Evolutionary conservation across 148 eudicot species (phyloP), one percentile per base, ranked within the genome.

Genomic region (Suaeda aralocaspica): DNA sequence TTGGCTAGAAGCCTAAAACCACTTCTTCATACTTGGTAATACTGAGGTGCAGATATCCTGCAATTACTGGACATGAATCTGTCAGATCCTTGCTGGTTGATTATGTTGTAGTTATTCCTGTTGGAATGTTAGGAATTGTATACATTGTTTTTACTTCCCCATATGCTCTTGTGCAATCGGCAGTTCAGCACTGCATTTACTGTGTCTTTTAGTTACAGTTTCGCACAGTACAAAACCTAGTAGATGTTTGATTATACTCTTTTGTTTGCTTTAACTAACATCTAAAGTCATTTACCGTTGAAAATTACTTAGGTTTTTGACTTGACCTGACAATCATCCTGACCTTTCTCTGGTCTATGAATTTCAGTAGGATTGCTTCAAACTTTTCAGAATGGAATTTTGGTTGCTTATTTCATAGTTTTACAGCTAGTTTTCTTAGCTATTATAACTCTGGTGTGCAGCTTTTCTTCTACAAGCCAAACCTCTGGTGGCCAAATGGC

Each of bases 401-500:
- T 59, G 2, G 39, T 72, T 31, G 10, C 42, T 44, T 14, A 25
- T 44, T 61, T 34, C 59, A 18, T n/a, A 41, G 33, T 73, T 56
- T 55, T 59, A n/a, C 50, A 15, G 69, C 64, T 59, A 16, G 15
- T 34, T 64, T 7, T 52, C 57, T 12, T 56, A 44, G 67, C 60
- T 71, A 13, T 59, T 26, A 48, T 74, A 25, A 21, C 66, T 64
- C 73, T 59, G 33, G 41, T 36, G 67, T 69, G 76, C 93, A 95
- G 99, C 84, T 86, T 68, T 91, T 86, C 60, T 86, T 95, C 85
- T 89, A 95, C 79, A 89, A 89, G 70, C 99, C 99, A 36, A 80
- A 85, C 52, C 79, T 91, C 63, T 95, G 99, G 99, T 95, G 99
- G 99, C 99, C 99, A 45, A 95, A 95, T 84, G 99, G 99, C 59